Evolutionary conservation across 2,329 filamentous ascomycete genomes (phyloP), one percentile per base, ranked within the genome.

Genomic region (Rutstroemia sp.): DNA sequence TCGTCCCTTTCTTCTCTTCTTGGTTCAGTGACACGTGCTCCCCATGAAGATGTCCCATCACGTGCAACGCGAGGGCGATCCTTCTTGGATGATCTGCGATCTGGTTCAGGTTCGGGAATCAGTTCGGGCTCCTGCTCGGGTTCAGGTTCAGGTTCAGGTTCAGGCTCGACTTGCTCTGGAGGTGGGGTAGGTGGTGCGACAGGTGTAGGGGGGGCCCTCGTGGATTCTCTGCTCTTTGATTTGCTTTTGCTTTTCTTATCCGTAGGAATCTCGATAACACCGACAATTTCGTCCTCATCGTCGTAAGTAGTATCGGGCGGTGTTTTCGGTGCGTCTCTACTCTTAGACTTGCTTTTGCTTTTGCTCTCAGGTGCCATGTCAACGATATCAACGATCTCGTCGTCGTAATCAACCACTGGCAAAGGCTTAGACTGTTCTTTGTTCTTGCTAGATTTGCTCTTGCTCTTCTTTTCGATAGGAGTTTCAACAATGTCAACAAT

Each of bases 11-110:
- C 67, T 23, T 69, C 65, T 62, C 75, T 77, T 61, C 69, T 70
- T 49, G 62, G 58, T 19, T 77, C 75, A 16, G 83, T 79, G 18
- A 80, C 82, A 87, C 87, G 92, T 69, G 84, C 83, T 38, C 85
- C 86, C 90, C 90, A 94, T 30, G 87, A 83, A 21, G 47, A 34
- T 12, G 81, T 77, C 38, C 78, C 78, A 58, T 81, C 79, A 39
- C 89, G 87, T 63, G 83, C 88, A 61, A 91, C 82, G 67, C 86
- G 90, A 27, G 87, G 75, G 14, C 90, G 86, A 61, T 95, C 88
- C 69, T 87, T 95, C 72, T 83, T 89, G 3, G 77, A 77, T 4
- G 79, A 82, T 59, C 77, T 83, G 12, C 78, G 73, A 51, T 85
- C 82, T 16, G 81, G 73, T 4, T 78, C 76, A 27, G 48, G 55